These are phyloP conservation scores for Talaromyces albobiverticillius DNA, from an alignment of 2,329 filamentous ascomycete genomes.

Conservation along the genomic window DNA sequence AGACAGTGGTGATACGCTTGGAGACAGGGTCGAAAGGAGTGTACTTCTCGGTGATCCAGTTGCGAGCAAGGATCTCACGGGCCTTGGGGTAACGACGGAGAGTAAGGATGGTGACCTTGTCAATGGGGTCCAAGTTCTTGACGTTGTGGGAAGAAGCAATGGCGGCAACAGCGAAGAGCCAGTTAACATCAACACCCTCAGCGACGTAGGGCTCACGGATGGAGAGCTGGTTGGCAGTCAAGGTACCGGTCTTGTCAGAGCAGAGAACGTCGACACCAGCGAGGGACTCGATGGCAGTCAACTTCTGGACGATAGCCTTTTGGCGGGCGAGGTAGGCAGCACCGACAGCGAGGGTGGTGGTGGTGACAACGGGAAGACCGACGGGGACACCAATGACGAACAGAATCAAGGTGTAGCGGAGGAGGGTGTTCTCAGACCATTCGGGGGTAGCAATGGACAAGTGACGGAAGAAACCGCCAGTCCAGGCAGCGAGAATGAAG, in stretches of 20 bases:
- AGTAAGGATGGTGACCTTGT: conserved; percentile 70
- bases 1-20: conserved; percentile 68
- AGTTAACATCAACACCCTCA: conserved; percentile 70
- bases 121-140: conserved; percentile 69
- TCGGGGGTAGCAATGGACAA: conserved; percentile 49
- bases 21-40: conserved; percentile 66
- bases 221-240: conserved; percentile 56
- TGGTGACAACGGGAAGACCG: conserved; percentile 71
- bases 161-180: conserved; percentile 74
- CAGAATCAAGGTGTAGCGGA: conserved; percentile 63
- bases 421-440: conserved; percentile 56
- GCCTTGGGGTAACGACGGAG: conserved; percentile 70
- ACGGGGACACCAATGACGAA: conserved; percentile 72
- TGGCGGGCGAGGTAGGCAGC: conserved; percentile 70
- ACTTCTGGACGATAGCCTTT: conserved; percentile 71
- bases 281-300: conserved; percentile 70
- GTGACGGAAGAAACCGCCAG: conserved; percentile 70
- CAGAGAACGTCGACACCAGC: conserved; percentile 70
- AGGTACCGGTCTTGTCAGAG: conserved; percentile 73
- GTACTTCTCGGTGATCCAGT: conserved; percentile 71
- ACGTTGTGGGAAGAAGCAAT: conserved; percentile 71
- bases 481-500: conserved; percentile 68
- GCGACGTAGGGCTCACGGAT: conserved; percentile 71
- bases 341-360: conserved; percentile 69
- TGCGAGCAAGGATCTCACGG: conserved; percentile 65